These are phyloP conservation scores for Alternaria triticina DNA, from an alignment of 2,329 filamentous ascomycete species.

Conservation along the genomic window DNA sequence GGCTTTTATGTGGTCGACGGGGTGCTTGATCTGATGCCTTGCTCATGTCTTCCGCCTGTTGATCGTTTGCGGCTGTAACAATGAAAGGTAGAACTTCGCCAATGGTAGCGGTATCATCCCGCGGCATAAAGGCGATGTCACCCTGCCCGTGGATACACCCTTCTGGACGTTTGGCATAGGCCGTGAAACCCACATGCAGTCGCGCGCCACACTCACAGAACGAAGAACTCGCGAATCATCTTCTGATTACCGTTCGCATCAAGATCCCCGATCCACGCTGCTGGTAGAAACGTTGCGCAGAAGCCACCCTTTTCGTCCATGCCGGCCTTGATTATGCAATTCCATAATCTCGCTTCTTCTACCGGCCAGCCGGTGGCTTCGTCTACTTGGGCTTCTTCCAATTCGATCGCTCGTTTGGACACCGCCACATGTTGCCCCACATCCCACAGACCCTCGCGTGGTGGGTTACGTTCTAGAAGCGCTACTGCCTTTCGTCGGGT, in stretches of 20 bases:
- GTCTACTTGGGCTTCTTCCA: constrained; percentile 29
- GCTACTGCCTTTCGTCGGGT: constrained; percentile 29
- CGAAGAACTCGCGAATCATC: constrained; percentile 17
- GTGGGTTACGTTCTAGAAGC: constrained; percentile 23
- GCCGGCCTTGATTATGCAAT: constrained; percentile 21
- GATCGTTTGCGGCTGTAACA: background rate
- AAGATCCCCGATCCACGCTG: background rate
- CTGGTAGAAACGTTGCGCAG: constrained; percentile 9
- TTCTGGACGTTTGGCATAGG: background rate
- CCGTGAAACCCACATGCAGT: background rate
- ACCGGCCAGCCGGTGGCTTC: constrained; percentile 26
- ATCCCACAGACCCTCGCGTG: constrained; percentile 32
- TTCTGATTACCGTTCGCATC: constrained; percentile 8
- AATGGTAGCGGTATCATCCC: background rate
- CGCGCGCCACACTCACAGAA: background rate
- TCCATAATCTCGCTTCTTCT: constrained; percentile 19
- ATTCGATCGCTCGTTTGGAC: constrained; percentile 23
- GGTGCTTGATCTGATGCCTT: background rate
- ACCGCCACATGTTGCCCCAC: constrained; percentile 23
- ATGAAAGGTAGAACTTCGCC: background rate
- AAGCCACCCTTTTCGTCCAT: constrained; percentile 25
- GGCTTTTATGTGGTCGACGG: background rate
- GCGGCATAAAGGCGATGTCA: background rate
- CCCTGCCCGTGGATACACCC: background rate
- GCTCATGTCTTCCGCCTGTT: background rate